Evolutionary conservation across 176 grass and related monocot species (phyloP), one percentile per base, ranked within the genome.

Genomic region (Musa acuminata): DNA sequence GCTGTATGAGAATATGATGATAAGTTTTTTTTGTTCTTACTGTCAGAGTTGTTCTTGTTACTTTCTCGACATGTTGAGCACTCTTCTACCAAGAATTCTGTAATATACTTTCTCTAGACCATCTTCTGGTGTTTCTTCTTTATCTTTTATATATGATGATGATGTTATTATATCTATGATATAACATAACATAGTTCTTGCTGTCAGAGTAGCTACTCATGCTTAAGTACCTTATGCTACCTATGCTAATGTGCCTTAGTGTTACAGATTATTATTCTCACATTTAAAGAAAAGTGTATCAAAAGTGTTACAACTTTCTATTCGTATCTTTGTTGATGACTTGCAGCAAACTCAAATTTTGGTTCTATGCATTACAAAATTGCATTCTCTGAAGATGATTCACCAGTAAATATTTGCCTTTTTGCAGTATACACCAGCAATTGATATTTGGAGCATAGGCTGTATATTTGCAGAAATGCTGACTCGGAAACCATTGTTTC

Each of bases 381-480:
- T 73, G 23, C 25, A 11, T 27, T 70, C 3, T 50, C 16, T 24
- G 20, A 69, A 9, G 16, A 17, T 69, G 27, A 8, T 21, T 50
- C 48, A n/a, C 35, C 67, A 7, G n/a, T 13, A 52, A 26, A 16
- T 20, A n/a, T 73, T 26, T 55, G 22, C 6, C 51, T 72, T 73
- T 43, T 55, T 73, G 51, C 71, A 73, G 71, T 73, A 73, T 27
- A 73, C 71, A 73, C 71, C 71, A 73, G 71, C 51, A 53, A 55
- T 73, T 26, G 71, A 73, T 55, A 73, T 73, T 12, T 73, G 71
- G 71, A 73, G 71, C 13, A 73, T 73, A 73, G 71, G 71, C 12
- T 73, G 71, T 73, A 73, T 73, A 54, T 73, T 73, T 73, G 71
- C 71, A 9, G 71, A 73, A 73, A 73, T 73, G 71, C 52, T 73